Base-by-base conservation (phyloP, 2,329 filamentous ascomycete genomes). In the Zymoseptoria tritici region DNA sequence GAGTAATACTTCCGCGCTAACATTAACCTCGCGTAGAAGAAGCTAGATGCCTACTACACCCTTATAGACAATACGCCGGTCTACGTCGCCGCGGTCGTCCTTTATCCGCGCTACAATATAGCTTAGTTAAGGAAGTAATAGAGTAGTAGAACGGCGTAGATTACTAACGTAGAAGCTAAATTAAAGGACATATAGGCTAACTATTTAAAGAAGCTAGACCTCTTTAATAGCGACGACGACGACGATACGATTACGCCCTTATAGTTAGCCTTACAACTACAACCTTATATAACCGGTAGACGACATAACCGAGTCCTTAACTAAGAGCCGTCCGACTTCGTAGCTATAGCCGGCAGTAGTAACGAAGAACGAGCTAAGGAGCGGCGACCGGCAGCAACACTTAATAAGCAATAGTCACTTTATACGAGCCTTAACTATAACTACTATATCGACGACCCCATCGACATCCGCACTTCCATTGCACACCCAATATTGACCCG, bases 21-120 rank as follows among this genome's bases (percentile, higher is more conserved):
- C 26, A 19, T 59, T 53, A 55, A 59, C 42, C 52, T 49, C 29
- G 52, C 22, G 20, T 59, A 49, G 52, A n/a, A 55, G 52, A 59
- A 59, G 53, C 57, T 59, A 11, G 31, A 55, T 22, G 16, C 54
- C 13, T 59, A 59, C 52, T 59, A 55, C 20, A 21, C 22, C 21
- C 21, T 26, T 20, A 55, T 36, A 9, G 52, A 59, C 42, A 19
- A 22, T 16, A 31, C 52, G 16, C 46, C 52, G 6, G n/a, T 59
- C 42, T 55, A 59, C 26, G 16, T 22, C 24, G 46, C 29, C 16
- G 36, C 36, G 16, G 24, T 58, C 21, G 29, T 57, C 9, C 52
- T 60, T 9, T 49, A 60, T 19, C 58, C 49, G 13, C 53, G 50
- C 16, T 46, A 56, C 3, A 59, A 59, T 9, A 57, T 46, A 9